phyloP scores from a whole-genome alignment of 2,329 filamentous ascomycete genomes.

The Karstenula rhodostoma region DNA sequence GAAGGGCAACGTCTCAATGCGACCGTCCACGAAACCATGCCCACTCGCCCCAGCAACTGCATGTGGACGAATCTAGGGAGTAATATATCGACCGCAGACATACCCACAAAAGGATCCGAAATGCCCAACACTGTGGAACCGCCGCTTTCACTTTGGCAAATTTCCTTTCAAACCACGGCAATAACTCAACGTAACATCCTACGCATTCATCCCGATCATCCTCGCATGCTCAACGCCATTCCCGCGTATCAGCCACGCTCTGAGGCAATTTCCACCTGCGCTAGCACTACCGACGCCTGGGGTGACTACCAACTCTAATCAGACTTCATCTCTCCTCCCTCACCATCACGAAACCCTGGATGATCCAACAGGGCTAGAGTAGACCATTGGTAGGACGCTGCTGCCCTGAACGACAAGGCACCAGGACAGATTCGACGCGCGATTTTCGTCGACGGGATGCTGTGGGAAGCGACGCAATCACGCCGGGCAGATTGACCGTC shows the following conservation, averaged over 20 bases:
- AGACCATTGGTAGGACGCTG: not conserved
- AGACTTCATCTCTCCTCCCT: not conserved
- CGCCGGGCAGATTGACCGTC: not conserved
- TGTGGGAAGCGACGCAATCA: not conserved
- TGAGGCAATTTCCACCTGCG: slow-evolving; percentile 9
- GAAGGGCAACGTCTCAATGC: not conserved
- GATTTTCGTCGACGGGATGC: not conserved
- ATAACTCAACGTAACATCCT: not conserved
- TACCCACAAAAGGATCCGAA: not conserved
- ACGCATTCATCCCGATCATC: not conserved
- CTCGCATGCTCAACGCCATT: not conserved
- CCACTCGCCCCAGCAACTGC: not conserved
- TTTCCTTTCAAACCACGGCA: not conserved
- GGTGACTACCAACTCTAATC: slow-evolving; percentile 7
- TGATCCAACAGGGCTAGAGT: not conserved
- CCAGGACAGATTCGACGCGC: not conserved
- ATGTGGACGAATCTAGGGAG: not conserved
- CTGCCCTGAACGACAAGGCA: not conserved
- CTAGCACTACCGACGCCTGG: slow-evolving; percentile 11
- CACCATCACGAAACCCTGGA: not conserved
- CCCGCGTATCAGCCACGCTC: not conserved
- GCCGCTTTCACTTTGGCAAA: not conserved
- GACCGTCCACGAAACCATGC: not conserved
- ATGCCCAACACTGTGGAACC: not conserved
- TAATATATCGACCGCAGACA: not conserved